Conservation (phyloP, 176 grass and related monocot genomes). For the Otatea glauca region DNA sequence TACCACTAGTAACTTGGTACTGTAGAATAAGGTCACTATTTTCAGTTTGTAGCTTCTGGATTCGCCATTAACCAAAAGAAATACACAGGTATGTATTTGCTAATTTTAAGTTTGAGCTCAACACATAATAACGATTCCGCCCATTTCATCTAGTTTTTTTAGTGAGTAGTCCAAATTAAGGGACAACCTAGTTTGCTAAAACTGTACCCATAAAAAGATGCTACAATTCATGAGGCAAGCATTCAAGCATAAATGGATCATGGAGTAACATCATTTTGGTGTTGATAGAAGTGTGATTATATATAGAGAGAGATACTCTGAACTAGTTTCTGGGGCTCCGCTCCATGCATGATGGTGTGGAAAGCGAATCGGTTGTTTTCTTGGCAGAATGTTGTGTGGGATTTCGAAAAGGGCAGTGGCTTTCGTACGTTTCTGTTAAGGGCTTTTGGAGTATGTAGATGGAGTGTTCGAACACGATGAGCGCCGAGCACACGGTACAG, state of each 20-base stretch:
- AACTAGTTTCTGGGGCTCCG: background rate
- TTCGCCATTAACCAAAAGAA: background rate
- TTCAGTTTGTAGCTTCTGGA: background rate
- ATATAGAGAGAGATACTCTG: background rate
- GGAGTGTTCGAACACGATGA: slow-evolving; percentile 49
- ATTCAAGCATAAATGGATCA: too few relatives aligned
- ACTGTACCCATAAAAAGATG: background rate
- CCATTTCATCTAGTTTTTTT: background rate
- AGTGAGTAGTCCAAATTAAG: background rate
- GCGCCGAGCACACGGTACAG: background rate
- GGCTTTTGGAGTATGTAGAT: slow-evolving; percentile 36
- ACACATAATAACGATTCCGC: background rate
- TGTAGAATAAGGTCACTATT: background rate
- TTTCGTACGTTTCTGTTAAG: slow-evolving; percentile 8
- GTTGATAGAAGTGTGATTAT: background rate
- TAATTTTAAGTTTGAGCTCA: background rate
- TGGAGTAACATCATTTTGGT: background rate
- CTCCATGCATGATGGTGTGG: background rate
- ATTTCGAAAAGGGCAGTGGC: background rate
- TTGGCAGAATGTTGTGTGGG: slow-evolving; percentile 16
- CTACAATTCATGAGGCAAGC: background rate
- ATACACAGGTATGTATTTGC: background rate
- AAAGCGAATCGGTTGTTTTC: slow-evolving; percentile 37
- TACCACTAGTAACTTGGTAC: background rate
- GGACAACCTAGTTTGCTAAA: background rate